A percentile compares a stretch with the other conserved stretches of the same genome.
phyloP scores from a whole-genome alignment of 1,284 basidiomycete species.

The Veloporphyrellus conicus region DNA sequence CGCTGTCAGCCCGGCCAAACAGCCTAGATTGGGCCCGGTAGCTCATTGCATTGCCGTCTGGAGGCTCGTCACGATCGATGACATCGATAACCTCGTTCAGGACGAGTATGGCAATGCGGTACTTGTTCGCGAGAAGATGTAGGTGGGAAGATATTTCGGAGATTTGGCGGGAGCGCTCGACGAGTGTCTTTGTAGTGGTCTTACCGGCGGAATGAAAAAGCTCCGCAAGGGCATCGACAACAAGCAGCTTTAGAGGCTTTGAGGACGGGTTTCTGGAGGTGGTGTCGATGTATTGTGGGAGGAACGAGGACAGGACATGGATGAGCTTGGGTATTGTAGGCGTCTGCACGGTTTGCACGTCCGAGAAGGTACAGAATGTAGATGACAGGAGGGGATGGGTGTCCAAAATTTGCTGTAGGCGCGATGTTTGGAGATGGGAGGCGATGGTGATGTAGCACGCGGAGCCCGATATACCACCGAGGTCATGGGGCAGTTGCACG shows the following conservation, averaged over 20 bases:
- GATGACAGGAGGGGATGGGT: slow-evolving; percentile 47
- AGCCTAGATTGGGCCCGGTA: slow-evolving; percentile 75
- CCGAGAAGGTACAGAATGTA: slow-evolving; percentile 50
- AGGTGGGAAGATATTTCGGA: slow-evolving; percentile 63
- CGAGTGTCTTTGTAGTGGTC: slow-evolving; percentile 54
- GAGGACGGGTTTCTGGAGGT: slow-evolving; percentile 27
- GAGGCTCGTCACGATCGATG: slow-evolving; percentile 41
- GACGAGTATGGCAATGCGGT: slow-evolving; percentile 72
- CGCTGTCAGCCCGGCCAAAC: slow-evolving; percentile 64
- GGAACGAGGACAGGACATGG: slow-evolving; percentile 57
- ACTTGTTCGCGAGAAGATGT: slow-evolving; percentile 60
- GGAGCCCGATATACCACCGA: slow-evolving; percentile 54
- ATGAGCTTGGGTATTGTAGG: slow-evolving; percentile 62
- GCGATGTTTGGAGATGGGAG: slow-evolving; percentile 63
- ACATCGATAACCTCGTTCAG: slow-evolving; percentile 85
- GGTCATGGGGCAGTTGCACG: slow-evolving; percentile 60
- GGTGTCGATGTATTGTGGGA: slow-evolving; percentile 57
- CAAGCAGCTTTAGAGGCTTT: slow-evolving; percentile 63
- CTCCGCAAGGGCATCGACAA: slow-evolving; percentile 81
- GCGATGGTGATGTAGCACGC: slow-evolving; percentile 76
- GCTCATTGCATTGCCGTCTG: slow-evolving; percentile 20
- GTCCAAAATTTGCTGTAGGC: slow-evolving; percentile 56
- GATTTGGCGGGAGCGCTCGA: slow-evolving; percentile 67
- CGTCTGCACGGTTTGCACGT: slow-evolving; percentile 64
- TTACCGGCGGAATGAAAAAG: slow-evolving; percentile 64